Conservation (phyloP, 306 rosid species). For the Dalbergia cochinchinensis region DNA sequence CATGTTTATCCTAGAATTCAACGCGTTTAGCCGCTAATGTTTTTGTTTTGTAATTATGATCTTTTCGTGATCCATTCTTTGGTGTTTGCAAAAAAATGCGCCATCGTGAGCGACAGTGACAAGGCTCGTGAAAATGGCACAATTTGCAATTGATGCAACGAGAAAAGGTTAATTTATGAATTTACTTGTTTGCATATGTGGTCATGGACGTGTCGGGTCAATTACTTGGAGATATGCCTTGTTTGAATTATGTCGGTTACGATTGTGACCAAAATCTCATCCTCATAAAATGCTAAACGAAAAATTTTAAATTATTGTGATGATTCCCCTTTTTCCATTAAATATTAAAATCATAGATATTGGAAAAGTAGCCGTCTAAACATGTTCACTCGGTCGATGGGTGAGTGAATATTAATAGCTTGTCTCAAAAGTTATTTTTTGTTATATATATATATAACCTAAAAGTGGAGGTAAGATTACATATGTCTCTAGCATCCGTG, state of each 20-base stretch:
- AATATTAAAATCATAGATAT: not conserved
- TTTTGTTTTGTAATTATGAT: constrained; percentile 59
- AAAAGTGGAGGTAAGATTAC: too few relatives aligned
- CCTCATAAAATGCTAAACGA: not conserved
- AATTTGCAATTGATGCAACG: constrained; percentile 41
- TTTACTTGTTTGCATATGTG: constrained; percentile 47
- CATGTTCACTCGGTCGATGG: not conserved
- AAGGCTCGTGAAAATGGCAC: constrained; percentile 86
- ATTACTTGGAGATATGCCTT: constrained; percentile 29
- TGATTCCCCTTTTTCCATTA: not conserved
- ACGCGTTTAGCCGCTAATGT: constrained; percentile 66
- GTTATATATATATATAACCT: too few relatives aligned
- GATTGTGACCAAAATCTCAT: constrained; percentile 44
- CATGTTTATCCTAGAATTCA: constrained; percentile 19
- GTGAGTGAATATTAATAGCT: not conserved
- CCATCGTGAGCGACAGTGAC: constrained; percentile 69
- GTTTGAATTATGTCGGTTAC: constrained; percentile 42
- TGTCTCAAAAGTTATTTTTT: too few relatives aligned
- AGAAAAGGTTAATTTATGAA: constrained; percentile 30
- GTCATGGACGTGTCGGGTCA: constrained; percentile 41
- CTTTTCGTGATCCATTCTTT: constrained; percentile 67
- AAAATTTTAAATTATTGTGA: not conserved
- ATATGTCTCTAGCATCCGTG: too few relatives aligned
- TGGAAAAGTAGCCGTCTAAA: not conserved
- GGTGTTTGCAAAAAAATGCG: constrained; percentile 53